A percentile compares a stretch with the other conserved stretches of the same genome.
phyloP scores from a whole-genome alignment of 805 yeast species.

The Candida nemodendra region DNA sequence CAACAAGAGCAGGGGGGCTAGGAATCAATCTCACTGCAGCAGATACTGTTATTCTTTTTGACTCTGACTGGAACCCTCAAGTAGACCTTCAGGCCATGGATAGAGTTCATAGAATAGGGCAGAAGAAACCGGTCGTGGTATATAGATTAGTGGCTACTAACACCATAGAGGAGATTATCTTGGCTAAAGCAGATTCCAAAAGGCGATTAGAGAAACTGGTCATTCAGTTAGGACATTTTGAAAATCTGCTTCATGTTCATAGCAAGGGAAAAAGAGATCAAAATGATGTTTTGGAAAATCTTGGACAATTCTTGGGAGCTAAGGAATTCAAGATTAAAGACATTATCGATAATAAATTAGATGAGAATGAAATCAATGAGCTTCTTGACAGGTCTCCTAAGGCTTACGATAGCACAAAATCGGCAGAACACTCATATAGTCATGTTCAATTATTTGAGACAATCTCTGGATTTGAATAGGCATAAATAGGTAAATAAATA shows the following conservation, averaged over 20 bases:
- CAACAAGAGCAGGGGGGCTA: conserved; percentile 93
- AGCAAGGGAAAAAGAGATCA: conserved; percentile 13
- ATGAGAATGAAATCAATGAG: conserved; percentile 46
- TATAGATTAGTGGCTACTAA: conserved; percentile 74
- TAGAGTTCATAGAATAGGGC: conserved; percentile 92
- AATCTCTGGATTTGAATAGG: conserved; percentile 29
- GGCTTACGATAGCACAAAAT: conserved; percentile 34
- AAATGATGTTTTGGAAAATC: conserved; percentile 30
- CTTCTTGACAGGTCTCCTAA: conserved; percentile 46
- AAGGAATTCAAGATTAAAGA: conserved; percentile 29
- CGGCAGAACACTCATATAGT: conserved; percentile 4
- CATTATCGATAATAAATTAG: conserved; percentile 29
- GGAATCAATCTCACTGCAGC: conserved; percentile 87
- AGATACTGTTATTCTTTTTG: conserved; percentile 86
- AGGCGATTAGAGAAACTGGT: conserved; percentile 75
- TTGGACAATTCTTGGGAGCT: conserved; percentile 40
- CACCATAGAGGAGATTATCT: conserved; percentile 80
- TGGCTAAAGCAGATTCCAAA: conserved; percentile 78
- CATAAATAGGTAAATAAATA: too few relatives aligned
- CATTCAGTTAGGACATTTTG: conserved; percentile 62
- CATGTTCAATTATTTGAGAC: conserved; percentile 39
- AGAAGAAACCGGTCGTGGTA: conserved; percentile 75
- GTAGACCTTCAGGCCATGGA: conserved; percentile 97
- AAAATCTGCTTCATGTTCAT: conserved; percentile 31
- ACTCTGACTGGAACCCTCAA: conserved; percentile 97